Evolutionary conservation across 352 stramenopile species (phyloP), one percentile per base, ranked within the genome.

Genomic region (Pythium angustatum): DNA sequence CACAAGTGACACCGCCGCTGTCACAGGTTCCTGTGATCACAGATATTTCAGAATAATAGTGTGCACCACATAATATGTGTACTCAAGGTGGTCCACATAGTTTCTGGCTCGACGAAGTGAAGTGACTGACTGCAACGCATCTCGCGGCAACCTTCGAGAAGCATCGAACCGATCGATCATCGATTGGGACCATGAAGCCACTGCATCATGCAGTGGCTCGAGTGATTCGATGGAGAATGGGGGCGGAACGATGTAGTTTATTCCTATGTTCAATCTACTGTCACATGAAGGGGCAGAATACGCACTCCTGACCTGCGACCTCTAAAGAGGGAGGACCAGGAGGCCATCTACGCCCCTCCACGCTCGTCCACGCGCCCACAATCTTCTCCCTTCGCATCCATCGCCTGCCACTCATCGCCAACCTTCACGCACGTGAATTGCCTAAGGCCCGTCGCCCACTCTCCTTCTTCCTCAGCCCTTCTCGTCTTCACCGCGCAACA

Each of bases 201-300:
- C 34, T 11, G 12, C 34, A 12, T 41, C 34, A 19, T 47, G 33
- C 2, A 22, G 10, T n/a, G n/a, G n/a, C n/a, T n/a, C n/a, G n/a
- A n/a, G n/a, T n/a, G 17, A 57, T 33, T 5, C n/a, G n/a, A 47
- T 7, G 6, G 26, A n/a, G 9, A 51, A 31, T 45, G 50, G 30
- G n/a, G 36, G 36, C 33, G 33, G 51, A 58, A 55, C 48, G 34
- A 58, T 22, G 51, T 48, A 41, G 51, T 58, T 27, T 58, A 58
- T 58, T 58, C 51, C 33, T 58, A 58, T 58, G 51, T 34, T 48
- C 51, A 58, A 48, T 41, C 51, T 58, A 58, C 51, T 58, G 51
- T 22, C 26, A 57, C 24, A 52, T 52, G 41, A 61, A 38, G 41
- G 41, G 41, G 54, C 19, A 17, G 27, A 34, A 40, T 30, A 22